Conservation (phyloP, 2,329 filamentous ascomycete genomes). For the Didymella exigua region DNA sequence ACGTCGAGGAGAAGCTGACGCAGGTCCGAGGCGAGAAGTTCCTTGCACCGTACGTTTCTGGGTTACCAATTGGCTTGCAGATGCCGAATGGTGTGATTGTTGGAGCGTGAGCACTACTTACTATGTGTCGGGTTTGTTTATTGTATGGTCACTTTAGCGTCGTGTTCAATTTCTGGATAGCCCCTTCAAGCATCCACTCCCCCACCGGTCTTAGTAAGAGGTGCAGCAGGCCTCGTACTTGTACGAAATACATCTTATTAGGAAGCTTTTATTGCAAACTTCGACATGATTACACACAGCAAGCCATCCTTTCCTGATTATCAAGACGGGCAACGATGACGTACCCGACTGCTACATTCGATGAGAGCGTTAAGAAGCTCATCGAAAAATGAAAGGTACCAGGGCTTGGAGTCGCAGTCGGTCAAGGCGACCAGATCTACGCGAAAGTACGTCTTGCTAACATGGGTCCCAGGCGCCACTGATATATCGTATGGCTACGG, state of each 20-base stretch:
- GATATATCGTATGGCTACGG: slow-evolving; percentile 38
- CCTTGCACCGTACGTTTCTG: slow-evolving; percentile 10
- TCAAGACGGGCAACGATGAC: not conserved
- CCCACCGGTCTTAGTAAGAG: slow-evolving; percentile 2
- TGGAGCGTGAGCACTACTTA: slow-evolving; percentile 6
- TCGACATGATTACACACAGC: not conserved
- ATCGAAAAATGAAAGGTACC: slow-evolving; percentile 56
- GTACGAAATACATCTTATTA: not conserved
- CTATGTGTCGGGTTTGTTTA: not conserved
- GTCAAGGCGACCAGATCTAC: slow-evolving; percentile 53
- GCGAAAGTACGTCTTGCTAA: slow-evolving; percentile 34
- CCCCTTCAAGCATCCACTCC: not conserved
- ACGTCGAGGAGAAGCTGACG: slow-evolving; percentile 25
- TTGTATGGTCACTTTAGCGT: slow-evolving; percentile 2
- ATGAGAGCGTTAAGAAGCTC: slow-evolving; percentile 28
- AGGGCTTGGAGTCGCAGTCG: slow-evolving; percentile 56
- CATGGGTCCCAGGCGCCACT: slow-evolving; percentile 1
- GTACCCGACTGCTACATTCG: not conserved
- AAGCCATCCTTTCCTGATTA: not conserved
- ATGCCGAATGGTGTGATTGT: slow-evolving; percentile 19
- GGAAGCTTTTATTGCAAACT: not conserved
- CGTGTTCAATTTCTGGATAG: not conserved
- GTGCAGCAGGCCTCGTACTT: not conserved
- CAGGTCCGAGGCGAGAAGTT: slow-evolving; percentile 10
- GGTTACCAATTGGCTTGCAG: slow-evolving; percentile 14